These are phyloP conservation scores for Mortierella sp. DNA, from an alignment of 371 early-diverging fungal genomes.

Conservation along the genomic window DNA sequence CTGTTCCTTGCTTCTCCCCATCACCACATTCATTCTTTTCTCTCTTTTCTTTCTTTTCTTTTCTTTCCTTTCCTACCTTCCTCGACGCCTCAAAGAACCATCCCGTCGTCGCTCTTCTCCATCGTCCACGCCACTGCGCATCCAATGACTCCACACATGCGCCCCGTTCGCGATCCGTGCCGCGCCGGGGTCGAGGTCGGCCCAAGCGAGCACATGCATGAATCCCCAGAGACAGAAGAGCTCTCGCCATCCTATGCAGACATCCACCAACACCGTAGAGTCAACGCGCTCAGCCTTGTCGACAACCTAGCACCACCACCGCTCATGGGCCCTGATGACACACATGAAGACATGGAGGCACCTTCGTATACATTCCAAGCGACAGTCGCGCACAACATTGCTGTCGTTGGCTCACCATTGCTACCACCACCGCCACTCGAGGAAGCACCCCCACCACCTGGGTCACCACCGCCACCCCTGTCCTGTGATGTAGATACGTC, in stretches of 20 bases:
- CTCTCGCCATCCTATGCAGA: slow-evolving; percentile 38
- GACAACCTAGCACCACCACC: too few species aligned
- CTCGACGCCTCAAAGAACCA: neutral
- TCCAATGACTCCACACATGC: neutral
- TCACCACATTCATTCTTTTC: neutral
- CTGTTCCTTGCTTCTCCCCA: too few species aligned
- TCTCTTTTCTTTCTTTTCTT: neutral
- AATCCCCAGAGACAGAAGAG: too few species aligned
- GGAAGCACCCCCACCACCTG: neutral
- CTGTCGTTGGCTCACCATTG: neutral
- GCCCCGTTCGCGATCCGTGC: too few species aligned
- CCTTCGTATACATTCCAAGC: too few species aligned
- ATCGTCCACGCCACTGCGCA: neutral
- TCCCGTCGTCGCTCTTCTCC: neutral
- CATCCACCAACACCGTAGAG: slow-evolving; percentile 8
- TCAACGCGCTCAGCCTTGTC: too few species aligned
- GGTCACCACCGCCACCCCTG: neutral
- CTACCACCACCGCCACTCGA: slow-evolving; percentile 2
- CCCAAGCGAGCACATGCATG: slow-evolving; percentile 1
- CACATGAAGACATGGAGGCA: too few species aligned
- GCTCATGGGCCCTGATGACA: too few species aligned
- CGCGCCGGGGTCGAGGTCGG: slow-evolving; percentile 7
- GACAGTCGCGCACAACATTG: neutral
- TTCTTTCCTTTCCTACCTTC: neutral
- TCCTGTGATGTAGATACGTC: too few species aligned